phyloP scores from a whole-genome alignment of 306 rosid species.

The Canavalia gladiata region DNA sequence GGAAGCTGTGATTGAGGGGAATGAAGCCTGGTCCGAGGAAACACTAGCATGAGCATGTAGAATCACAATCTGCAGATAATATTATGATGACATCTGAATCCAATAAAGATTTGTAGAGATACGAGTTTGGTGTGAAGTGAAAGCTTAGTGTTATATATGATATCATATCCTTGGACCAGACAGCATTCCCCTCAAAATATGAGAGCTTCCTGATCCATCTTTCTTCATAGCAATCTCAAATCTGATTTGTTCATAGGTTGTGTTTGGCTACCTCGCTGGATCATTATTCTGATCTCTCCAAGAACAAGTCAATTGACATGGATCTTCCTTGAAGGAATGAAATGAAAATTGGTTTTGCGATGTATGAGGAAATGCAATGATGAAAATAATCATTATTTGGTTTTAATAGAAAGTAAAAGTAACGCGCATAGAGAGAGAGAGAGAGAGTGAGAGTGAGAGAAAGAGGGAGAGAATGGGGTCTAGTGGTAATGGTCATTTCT shows the following conservation, averaged over 20 bases:
- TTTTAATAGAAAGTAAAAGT: conserved; percentile 52
- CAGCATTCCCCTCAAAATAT: conserved; percentile 72
- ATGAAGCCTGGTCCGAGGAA: conserved; percentile 92
- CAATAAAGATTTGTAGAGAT: not conserved
- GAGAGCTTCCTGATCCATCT: conserved; percentile 54
- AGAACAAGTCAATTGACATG: not conserved
- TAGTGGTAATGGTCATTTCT: conserved; percentile 42
- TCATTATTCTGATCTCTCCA: conserved; percentile 9
- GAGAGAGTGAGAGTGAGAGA: not conserved
- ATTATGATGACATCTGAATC: not conserved
- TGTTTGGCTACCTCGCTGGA: not conserved
- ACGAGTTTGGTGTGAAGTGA: not conserved
- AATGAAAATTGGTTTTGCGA: conserved; percentile 38
- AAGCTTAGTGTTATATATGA: conserved; percentile 3
- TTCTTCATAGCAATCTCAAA: not conserved
- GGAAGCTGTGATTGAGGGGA: conserved; percentile 75
- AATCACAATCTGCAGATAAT: not conserved
- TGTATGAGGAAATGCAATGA: conserved; percentile 49
- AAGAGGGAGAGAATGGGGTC: conserved; percentile 40
- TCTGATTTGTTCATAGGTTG: not conserved
- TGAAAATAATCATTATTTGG: conserved; percentile 63
- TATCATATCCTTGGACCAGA: conserved; percentile 64
- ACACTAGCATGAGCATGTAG: not conserved
- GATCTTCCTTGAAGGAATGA: conserved; percentile 4
- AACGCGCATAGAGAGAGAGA: conserved; percentile 14